Evolutionary conservation across 1,284 basidiomycete genomes (phyloP), one percentile per base, ranked within the genome.

Genomic region (Cutaneotrichosporon spelunceum): DNA sequence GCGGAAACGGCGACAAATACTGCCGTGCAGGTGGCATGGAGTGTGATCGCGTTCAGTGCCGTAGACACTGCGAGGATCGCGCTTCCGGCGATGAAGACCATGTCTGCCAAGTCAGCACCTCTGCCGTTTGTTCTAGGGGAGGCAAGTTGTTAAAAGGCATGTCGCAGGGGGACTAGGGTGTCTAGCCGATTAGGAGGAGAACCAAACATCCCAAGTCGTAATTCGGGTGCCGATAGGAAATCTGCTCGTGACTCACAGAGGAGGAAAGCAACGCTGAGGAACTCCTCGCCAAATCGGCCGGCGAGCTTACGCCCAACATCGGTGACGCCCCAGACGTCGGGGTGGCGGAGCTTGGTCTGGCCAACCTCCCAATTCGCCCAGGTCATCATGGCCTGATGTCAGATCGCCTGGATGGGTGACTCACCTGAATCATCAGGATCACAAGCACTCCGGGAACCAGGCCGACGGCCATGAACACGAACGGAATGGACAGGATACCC

Each of bases 11-110:
- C 68, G 26, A 72, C 65, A 24, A 74, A 74, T 4, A 71, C 68
- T 33, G 68, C 70, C 1, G 73, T 75, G 61, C 73, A 75, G 2
- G 70, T 66, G 0, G 59, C 72, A 58, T 75, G 73, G 1, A 60
- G 34, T 10, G 34, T 42, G 30, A 64, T 26, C 29, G 59, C 59
- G 33, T 64, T 64, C 36, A 61, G 45, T 6, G 63, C 52, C 0
- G 50, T 57, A 1, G 59, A 30, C 8, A 64, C 42, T 1, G 52
- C 27, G n/a, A 61, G 29, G 2, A 64, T 36, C 1, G 52, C 62
- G 0, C 56, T 49, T 3, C 39, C 59, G 1, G 53, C 23, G 8
- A 61, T 34, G 29, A 61, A 56, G 33, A 64, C 54, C 39, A 64
- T 58, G 44, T 49, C 42, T 56, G 33, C n/a, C 2, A 5, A 33